These are phyloP conservation scores for Globisporangium megalacanthum DNA, from an alignment of 352 stramenopile species.

Conservation along the genomic window DNA sequence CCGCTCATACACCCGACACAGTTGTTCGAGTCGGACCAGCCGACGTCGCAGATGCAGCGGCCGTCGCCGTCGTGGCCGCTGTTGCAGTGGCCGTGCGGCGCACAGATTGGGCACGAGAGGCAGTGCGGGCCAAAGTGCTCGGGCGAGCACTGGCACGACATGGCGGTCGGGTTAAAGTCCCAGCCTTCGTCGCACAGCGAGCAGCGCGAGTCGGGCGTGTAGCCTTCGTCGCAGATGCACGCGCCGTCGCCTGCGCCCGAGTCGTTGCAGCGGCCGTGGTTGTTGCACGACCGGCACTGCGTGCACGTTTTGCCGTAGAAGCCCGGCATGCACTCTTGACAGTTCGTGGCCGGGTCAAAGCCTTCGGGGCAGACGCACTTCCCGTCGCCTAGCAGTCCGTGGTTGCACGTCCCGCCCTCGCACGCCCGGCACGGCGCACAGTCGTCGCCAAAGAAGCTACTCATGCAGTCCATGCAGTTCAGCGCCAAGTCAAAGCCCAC, in stretches of 20 bases:
- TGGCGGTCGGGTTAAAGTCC: conserved; percentile 86
- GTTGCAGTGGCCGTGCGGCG: conserved; percentile 80
- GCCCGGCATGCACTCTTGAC: conserved; percentile 59
- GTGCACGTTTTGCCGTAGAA: conserved; percentile 80
- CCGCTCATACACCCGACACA: conserved; percentile 84
- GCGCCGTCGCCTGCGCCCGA: conserved; percentile 50
- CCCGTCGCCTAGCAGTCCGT: conserved; percentile 68
- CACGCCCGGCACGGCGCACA: conserved; percentile 80
- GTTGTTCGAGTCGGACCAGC: conserved; percentile 86
- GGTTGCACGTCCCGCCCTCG: conserved; percentile 73
- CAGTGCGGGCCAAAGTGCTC: conserved; percentile 78
- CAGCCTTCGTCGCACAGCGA: conserved; percentile 77
- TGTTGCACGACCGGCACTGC: conserved; percentile 78
- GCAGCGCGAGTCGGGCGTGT: conserved; percentile 67
- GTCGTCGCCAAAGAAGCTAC: conserved; percentile 64
- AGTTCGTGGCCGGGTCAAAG: conserved; percentile 66
- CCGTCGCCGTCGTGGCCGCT: conserved; percentile 76
- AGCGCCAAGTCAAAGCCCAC: conserved; percentile 67
- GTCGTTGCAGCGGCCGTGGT: conserved; percentile 76
- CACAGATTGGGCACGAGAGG: conserved; percentile 79
- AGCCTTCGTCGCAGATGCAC: conserved; percentile 84
- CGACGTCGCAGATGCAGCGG: conserved; percentile 77
- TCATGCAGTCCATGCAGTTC: conserved; percentile 84
- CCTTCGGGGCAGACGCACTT: conserved; percentile 77
- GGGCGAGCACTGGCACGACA: conserved; percentile 81